Base-by-base conservation (phyloP, 108 stramenopile species). In the Pseudonitzschia multiseries region DNA sequence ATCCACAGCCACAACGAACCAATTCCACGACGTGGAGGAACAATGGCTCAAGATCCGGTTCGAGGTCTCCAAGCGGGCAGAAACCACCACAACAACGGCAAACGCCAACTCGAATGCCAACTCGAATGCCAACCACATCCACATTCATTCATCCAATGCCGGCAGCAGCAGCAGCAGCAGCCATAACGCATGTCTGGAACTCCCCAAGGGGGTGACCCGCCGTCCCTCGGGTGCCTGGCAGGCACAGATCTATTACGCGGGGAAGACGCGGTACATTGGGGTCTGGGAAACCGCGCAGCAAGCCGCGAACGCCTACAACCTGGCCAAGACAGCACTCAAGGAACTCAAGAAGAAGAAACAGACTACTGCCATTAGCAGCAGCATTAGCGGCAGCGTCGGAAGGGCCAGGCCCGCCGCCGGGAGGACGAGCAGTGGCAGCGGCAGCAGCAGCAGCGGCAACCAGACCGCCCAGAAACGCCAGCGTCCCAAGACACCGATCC, bases 181-280 rank as follows among this genome's bases (percentile, higher is more conserved):
- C 28, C n/a, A 36, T 3, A 59, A n/a, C 29, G 14, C 46, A 14
- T 10, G 5, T 22, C 22, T 56, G 54, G 61, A 33, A 20, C 36
- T 62, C 32, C 61, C 61, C 26, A 44, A 40, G 40, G 71, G 71
- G 28, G 60, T 72, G 0, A 72, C 71, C 8, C 29, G 41, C n/a
- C 57, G 71, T 21, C 61, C 71, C n/a, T 61, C 59, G 14, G 71
- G 71, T 18, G 57, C 33, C 33, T 72, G 71, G 71, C 66, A 67
- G 0, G 66, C 66, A 24, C 66, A 67, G 36, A 67, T 67, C 12
- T 67, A 67, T 22, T 67, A 46, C 42, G 44, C 66, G 3, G 66
- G 66, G 8, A 67, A 67, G 46, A 67, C 66, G 20, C 44, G 66
- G 15, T 67, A 67, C 28, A 67, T 67, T 18, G 66, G 66, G 12